Evolutionary conservation across 2,329 filamentous ascomycete species (phyloP).

Genomic region (Fusarium duplospermum): DNA sequence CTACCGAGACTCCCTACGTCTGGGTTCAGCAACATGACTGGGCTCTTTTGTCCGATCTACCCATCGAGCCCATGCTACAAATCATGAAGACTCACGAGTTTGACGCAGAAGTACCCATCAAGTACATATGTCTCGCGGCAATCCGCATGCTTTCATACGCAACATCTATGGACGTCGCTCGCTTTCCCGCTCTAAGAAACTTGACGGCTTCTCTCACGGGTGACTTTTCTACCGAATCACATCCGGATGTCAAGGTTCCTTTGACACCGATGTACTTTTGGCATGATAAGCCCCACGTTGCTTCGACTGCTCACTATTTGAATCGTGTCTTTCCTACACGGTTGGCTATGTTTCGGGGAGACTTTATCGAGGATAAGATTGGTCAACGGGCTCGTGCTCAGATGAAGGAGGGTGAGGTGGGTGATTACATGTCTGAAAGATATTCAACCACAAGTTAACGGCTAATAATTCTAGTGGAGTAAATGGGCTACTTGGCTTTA

Average conservation of each 20-base stretch:
- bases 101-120: constrained; percentile 52
- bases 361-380: constrained; percentile 68
- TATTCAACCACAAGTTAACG: fast-evolving
- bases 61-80: constrained; percentile 56
- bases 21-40: constrained; percentile 71
- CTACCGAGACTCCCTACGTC: constrained; percentile 61
- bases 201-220: constrained; percentile 57
- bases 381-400: constrained; percentile 65
- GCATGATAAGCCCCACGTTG: constrained; percentile 69
- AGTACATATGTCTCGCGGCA: constrained; percentile 65
- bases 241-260: constrained; percentile 48
- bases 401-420: constrained; percentile 62
- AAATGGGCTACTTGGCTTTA: constrained; percentile 69
- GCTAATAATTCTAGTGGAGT: constrained; percentile 49
- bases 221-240: constrained; percentile 48
- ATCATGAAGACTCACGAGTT: constrained; percentile 56
- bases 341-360: constrained; percentile 62
- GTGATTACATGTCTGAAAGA: background rate
- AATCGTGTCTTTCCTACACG: constrained; percentile 61
- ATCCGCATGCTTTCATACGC: constrained; percentile 65
- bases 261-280: constrained; percentile 69
- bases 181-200: constrained; percentile 55
- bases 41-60: constrained; percentile 59
- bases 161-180: constrained; percentile 57
- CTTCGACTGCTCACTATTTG: constrained; percentile 61